Evolutionary conservation across 2,329 filamentous ascomycete genomes (phyloP).

Genomic region (Fusarium mundagurra): DNA sequence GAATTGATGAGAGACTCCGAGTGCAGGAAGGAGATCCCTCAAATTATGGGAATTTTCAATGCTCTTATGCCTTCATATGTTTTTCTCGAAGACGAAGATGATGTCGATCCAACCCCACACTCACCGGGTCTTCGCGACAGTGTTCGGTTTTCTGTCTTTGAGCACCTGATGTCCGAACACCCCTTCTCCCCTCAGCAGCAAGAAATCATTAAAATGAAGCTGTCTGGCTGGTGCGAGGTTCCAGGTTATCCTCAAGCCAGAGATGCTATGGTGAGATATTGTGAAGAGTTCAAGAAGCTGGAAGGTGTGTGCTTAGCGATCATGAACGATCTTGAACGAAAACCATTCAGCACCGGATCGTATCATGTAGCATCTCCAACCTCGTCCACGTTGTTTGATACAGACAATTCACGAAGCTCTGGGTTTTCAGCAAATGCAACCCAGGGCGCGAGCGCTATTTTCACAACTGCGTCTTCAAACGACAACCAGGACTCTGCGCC

Average conservation of each 20-base stretch:
- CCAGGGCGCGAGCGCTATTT: conserved; percentile 3
- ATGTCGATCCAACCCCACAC: conserved; percentile 43
- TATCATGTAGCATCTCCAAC: not conserved
- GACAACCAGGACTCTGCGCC: not conserved
- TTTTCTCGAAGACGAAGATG: conserved; percentile 34
- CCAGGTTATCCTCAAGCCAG: conserved; percentile 44
- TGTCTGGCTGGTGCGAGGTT: conserved; percentile 48
- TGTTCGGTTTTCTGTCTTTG: conserved; percentile 49
- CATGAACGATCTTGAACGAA: conserved; percentile 33
- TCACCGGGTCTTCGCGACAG: conserved; percentile 47
- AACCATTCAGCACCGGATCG: not conserved
- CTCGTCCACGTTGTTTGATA: conserved; percentile 16
- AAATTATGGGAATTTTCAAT: conserved; percentile 50
- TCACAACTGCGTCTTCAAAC: conserved; percentile 11
- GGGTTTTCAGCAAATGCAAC: not conserved
- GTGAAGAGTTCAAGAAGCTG: conserved; percentile 48
- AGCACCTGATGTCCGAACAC: conserved; percentile 46
- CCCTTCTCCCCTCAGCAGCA: conserved; percentile 30
- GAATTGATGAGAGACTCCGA: conserved; percentile 25
- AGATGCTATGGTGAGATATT: conserved; percentile 46
- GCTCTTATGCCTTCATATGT: conserved; percentile 47
- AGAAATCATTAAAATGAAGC: conserved; percentile 43
- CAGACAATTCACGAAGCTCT: conserved; percentile 16
- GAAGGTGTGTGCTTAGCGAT: conserved; percentile 45
- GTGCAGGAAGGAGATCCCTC: conserved; percentile 16